A percentile compares a stretch with the other conserved stretches of the same genome.
phyloP scores from a whole-genome alignment of 2,329 filamentous ascomycete species.

The Lasiodiplodia sp. region DNA sequence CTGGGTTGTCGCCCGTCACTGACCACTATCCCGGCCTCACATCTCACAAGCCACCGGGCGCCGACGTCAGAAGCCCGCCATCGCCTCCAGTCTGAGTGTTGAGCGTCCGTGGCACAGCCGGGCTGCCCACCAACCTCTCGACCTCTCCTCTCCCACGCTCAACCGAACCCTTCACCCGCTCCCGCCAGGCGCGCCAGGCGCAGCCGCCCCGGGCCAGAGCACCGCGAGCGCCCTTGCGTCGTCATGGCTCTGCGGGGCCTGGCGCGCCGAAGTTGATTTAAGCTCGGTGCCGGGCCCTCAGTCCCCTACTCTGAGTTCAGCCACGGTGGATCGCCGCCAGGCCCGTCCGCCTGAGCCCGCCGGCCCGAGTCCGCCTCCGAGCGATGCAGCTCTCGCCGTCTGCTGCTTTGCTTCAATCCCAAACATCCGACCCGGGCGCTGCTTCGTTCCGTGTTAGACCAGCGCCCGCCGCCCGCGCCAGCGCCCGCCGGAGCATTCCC shows the following conservation, averaged over 20 bases:
- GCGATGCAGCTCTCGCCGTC: not conserved
- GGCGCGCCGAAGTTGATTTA: constrained; percentile 17
- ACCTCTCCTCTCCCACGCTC: not conserved
- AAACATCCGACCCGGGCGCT: not conserved
- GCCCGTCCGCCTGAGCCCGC: constrained; percentile 1
- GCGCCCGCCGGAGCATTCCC: not conserved
- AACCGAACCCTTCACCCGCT: not conserved
- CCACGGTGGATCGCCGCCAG: constrained; percentile 9
- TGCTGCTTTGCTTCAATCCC: not conserved
- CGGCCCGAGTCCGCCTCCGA: constrained; percentile 8
- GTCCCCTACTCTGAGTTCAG: not conserved
- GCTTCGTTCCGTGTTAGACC: not conserved
- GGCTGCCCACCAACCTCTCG: not conserved
- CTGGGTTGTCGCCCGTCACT: constrained; percentile 14
- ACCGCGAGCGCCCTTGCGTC: constrained; percentile 11
- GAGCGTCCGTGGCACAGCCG: constrained; percentile 4
- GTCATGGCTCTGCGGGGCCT: not conserved
- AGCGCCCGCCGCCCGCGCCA: not conserved
- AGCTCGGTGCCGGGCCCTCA: constrained; percentile 9
- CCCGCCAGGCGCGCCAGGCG: not conserved
- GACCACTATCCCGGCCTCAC: constrained; percentile 26
- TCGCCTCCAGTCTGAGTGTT: not conserved
- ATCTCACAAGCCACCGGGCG: constrained; percentile 21
- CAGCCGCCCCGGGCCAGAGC: not conserved
- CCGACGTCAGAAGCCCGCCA: constrained; percentile 25